Base-by-base conservation (phyloP, 805 yeast genomes). In the Priceomyces medius region DNA sequence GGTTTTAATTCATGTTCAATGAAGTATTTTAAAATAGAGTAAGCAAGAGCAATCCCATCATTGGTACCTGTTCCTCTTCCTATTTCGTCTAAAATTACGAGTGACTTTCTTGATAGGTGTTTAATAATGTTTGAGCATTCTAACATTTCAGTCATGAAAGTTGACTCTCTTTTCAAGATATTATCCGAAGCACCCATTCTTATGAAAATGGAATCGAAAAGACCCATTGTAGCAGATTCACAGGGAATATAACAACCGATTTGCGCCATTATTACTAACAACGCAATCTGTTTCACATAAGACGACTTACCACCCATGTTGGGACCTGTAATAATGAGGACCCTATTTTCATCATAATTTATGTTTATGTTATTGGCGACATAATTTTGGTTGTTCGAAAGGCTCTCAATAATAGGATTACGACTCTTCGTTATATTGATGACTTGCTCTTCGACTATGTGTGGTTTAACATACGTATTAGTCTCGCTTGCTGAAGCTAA, bases 291-390 rank as follows among this genome's bases (percentile, higher is more conserved):
- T 38, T 86, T 74, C 12, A 85, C 87, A 52, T 80, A 81, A 1
- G 88, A 80, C 5, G 89, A 82, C 56, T 87, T 87, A 58, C 97
- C 97, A 47, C 97, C 97, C 97, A 90, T 90, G 59, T 90, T 90
- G 27, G 97, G 97, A 24, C 95, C 96, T 0, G 95, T 86, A 17
- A 89, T 77, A 12, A 89, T 71, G 41, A 81, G 66, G 2, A 65
- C 75, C 24, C 88, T 69, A 10, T 77, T 71, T 3, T 66, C 58
- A n/a, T 64, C 54, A 5, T 63, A 55, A 4, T 67, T 50, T 66
- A 89, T 75, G 5, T 56, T 41, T 4, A 83, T 73, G 47, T 81
- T 79, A 56, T 88, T 89, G 2, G 93, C 73, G 9, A 89, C 86
- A 55, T 80, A 85, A 20, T 51, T 49, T 2, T 54, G 54, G 3